Evolutionary conservation across 1,139 yeast genomes (phyloP).

Genomic region (Diutina sp.): DNA sequence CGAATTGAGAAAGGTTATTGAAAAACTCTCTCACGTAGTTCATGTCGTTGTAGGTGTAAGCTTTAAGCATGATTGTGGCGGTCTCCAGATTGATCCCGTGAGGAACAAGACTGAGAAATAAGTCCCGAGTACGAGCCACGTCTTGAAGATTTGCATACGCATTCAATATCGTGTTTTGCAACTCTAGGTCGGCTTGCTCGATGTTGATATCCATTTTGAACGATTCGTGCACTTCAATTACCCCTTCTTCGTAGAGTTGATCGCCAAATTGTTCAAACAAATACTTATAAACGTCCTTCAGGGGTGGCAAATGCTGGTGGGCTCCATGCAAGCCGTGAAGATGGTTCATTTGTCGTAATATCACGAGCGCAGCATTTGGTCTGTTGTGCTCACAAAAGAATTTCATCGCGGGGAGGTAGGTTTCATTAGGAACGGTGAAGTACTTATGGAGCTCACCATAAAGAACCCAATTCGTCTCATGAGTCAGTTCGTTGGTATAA

Average conservation of each 20-base stretch:
- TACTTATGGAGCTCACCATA: conserved; percentile 48
- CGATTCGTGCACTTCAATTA: conserved; percentile 50
- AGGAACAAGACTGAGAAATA: conserved; percentile 47
- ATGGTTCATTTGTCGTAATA: conserved; percentile 52
- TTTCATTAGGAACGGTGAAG: conserved; percentile 47
- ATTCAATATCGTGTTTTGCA: conserved; percentile 52
- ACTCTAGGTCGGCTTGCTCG: conserved; percentile 38
- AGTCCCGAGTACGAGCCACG: conserved; percentile 43
- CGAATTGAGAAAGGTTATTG: conserved; percentile 43
- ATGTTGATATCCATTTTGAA: conserved; percentile 54
- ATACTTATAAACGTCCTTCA: conserved; percentile 50
- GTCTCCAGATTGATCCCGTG: conserved; percentile 56
- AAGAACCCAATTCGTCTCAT: conserved; percentile 48
- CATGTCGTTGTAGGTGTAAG: conserved; percentile 47
- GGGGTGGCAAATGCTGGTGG: conserved; percentile 37
- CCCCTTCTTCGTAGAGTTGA: conserved; percentile 52
- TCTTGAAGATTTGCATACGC: conserved; percentile 58
- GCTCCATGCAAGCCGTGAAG: conserved; percentile 42
- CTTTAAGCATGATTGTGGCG: conserved; percentile 58
- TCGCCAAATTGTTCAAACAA: conserved; percentile 53
- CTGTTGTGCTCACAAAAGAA: conserved; percentile 45
- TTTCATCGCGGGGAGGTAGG: conserved; percentile 47
- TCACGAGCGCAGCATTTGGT: conserved; percentile 50
- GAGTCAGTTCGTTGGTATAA: conserved; percentile 24
- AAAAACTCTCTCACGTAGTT: conserved; percentile 52